Evolutionary conservation across 176 grass and related monocot species (phyloP).

Genomic region (Musa itinerans): DNA sequence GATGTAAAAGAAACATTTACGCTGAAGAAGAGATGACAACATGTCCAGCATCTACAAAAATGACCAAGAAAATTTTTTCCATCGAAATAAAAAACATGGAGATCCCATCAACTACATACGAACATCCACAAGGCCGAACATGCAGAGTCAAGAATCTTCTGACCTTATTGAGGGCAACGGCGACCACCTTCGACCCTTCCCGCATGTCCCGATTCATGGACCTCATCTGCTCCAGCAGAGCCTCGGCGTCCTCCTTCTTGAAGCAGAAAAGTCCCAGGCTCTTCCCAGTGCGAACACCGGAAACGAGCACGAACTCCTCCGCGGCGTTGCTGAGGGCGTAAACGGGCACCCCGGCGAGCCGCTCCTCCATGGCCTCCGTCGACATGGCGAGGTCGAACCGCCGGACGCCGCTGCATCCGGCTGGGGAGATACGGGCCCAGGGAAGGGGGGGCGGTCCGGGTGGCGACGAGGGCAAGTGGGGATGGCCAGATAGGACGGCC

Average conservation of each 20-base stretch:
- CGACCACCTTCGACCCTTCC: constrained; percentile 44
- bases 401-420: neutral
- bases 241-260: constrained; percentile 43
- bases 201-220: constrained; percentile 40
- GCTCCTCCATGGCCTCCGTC: constrained; percentile 37
- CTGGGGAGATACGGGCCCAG: neutral
- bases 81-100: neutral
- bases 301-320: constrained; percentile 63
- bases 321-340: constrained; percentile 59
- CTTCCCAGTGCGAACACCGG: constrained; percentile 1
- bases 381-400: constrained; percentile 10
- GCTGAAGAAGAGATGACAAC: no score
- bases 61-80: no score
- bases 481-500: constrained; percentile 17
- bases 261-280: constrained; percentile 63
- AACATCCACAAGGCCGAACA: neutral
- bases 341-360: constrained; percentile 62
- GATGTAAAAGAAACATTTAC: no score
- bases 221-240: constrained; percentile 49
- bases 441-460: constrained; percentile 16
- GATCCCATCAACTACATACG: neutral
- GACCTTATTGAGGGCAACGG: constrained; percentile 66
- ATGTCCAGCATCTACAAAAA: no score
- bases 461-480: neutral
- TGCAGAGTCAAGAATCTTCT: neutral